These are phyloP conservation scores for Trichoderma reesei DNA, from an alignment of 495 filamentous ascomycete species.

Conservation along the genomic window DNA sequence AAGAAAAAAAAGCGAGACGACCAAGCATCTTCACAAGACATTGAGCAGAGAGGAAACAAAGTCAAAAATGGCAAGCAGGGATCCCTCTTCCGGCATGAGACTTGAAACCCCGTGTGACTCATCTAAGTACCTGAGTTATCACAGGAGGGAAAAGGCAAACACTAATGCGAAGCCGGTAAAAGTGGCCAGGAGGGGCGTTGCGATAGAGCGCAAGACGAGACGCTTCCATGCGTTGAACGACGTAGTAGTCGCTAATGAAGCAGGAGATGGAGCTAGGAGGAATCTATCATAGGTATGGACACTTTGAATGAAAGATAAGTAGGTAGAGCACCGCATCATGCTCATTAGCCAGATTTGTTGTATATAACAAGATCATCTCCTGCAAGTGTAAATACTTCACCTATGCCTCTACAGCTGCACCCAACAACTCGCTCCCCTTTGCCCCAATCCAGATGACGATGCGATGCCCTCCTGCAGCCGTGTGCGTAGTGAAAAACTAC, in stretches of 20 bases:
- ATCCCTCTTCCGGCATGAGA: neutral
- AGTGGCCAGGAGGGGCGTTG: conserved; percentile 3
- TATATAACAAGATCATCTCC: too few relatives aligned
- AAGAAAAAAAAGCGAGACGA: neutral
- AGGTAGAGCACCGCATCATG: too few relatives aligned
- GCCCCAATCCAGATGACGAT: neutral
- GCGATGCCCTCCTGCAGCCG: neutral
- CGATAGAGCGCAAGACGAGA: neutral
- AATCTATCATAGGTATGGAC: too few relatives aligned
- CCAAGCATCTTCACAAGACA: neutral
- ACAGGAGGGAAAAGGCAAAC: neutral
- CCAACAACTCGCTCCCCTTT: neutral
- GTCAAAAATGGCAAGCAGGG: neutral
- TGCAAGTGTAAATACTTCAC: too few relatives aligned
- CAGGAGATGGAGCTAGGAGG: too few relatives aligned
- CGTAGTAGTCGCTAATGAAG: too few relatives aligned
- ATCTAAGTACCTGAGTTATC: neutral
- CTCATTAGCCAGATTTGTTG: too few relatives aligned
- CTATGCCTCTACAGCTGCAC: too few relatives aligned
- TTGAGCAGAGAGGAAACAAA: neutral
- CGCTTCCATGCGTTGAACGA: neutral
- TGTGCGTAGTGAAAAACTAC: neutral
- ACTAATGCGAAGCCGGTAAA: conserved; percentile 4
- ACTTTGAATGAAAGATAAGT: too few relatives aligned
- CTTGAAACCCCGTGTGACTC: conserved; percentile 2